Percentiles rank a stretch among this genome's conserved stretches.
phyloP scores from a whole-genome alignment of 73 alveolate genomes.

The Paraurostyla sp. region DNA sequence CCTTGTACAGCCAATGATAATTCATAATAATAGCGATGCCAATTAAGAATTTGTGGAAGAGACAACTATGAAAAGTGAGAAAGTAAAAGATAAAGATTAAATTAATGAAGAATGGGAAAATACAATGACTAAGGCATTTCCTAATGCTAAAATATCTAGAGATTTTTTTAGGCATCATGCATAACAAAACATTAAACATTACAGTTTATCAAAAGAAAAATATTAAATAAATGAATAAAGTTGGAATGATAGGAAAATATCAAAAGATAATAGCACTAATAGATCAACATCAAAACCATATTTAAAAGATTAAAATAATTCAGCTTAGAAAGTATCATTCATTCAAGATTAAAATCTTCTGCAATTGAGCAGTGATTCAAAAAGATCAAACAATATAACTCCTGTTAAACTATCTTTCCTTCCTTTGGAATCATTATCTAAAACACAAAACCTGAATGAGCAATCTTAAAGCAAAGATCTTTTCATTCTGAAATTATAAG shows the following conservation, averaged over 20 bases:
- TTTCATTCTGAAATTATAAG: neutral
- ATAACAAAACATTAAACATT: neutral
- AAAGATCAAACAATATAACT: neutral
- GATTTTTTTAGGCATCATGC: neutral
- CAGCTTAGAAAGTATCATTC: neutral
- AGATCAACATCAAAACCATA: neutral
- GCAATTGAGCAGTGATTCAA: neutral
- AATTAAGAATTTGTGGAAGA: neutral
- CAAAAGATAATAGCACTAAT: neutral
- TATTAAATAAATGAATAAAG: neutral
- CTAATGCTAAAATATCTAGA: slow-evolving; percentile 10
- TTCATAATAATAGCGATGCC: neutral
- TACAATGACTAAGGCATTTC: neutral
- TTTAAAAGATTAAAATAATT: neutral
- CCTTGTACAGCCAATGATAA: neutral
- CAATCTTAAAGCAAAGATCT: neutral
- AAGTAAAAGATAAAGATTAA: neutral
- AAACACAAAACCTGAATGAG: neutral
- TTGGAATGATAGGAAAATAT: neutral
- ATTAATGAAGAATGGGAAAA: slow-evolving; percentile 2
- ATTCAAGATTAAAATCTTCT: too few species aligned
- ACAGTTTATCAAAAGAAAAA: neutral
- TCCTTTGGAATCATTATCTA: neutral
- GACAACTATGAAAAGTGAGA: neutral
- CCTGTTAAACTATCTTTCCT: neutral